Evolutionary conservation across 257 asterid species (phyloP).

Genomic region (Petunia axillaris): DNA sequence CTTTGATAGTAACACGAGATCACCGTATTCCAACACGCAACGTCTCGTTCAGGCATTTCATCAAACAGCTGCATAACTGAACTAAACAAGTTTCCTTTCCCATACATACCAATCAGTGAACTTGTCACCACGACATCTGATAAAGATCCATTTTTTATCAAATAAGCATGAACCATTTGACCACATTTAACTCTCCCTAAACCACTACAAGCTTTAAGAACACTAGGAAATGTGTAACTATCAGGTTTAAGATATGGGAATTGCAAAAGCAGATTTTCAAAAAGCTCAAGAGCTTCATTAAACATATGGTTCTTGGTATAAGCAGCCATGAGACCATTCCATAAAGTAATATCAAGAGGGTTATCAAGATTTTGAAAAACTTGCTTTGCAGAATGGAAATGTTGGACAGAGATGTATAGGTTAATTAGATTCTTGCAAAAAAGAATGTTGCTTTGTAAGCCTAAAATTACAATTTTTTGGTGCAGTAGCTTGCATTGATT

Average conservation of each 20-base stretch:
- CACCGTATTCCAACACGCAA: slow-evolving; percentile 76
- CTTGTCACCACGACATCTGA: slow-evolving; percentile 69
- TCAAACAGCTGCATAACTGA: slow-evolving; percentile 65
- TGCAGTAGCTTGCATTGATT: slow-evolving; percentile 47
- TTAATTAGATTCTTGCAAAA: slow-evolving; percentile 66
- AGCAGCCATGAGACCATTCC: slow-evolving; percentile 73
- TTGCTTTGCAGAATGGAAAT: slow-evolving; percentile 45
- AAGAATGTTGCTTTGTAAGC: slow-evolving; percentile 53
- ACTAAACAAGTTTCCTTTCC: slow-evolving; percentile 52
- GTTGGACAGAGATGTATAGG: slow-evolving; percentile 55
- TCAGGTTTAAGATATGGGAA: slow-evolving; percentile 61
- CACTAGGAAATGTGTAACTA: slow-evolving; percentile 72
- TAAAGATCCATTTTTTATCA: slow-evolving; percentile 57
- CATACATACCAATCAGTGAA: slow-evolving; percentile 60
- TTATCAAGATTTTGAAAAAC: slow-evolving; percentile 52
- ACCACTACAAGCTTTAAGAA: slow-evolving; percentile 76
- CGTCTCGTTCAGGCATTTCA: slow-evolving; percentile 74
- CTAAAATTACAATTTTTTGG: slow-evolving; percentile 56
- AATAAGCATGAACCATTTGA: slow-evolving; percentile 54
- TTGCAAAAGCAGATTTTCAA: slow-evolving; percentile 37
- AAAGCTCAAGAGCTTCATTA: slow-evolving; percentile 54
- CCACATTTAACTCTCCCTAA: slow-evolving; percentile 52
- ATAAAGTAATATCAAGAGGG: slow-evolving; percentile 66
- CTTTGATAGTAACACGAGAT: slow-evolving; percentile 71
- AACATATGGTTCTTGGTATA: slow-evolving; percentile 62